Evolutionary conservation across 106 monocot species (phyloP), one percentile per base, ranked within the genome.

Genomic region (Dendrobium catenatum): DNA sequence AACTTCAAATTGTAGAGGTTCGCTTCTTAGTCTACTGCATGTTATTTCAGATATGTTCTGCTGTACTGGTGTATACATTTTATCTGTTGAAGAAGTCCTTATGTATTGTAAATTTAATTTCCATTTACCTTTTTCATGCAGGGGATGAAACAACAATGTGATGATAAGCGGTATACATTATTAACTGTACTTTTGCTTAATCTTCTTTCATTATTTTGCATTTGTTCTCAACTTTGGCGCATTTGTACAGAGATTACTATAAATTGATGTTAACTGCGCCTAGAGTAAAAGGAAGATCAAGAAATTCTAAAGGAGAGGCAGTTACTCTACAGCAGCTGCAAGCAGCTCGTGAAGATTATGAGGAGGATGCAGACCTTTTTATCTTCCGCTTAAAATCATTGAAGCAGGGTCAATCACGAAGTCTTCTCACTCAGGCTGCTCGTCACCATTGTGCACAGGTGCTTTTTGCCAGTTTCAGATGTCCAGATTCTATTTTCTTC

Each of bases 1-100:
- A 94, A 77, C 91, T 94, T 86, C 86, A 85, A 47, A 86, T 77
- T 40, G 87, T 94, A 56, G 93, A 94, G 93, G 93, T 94, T 86
- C 81, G 91, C 67, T 68, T 70, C 22, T 66, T 66, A 70, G 16
- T 37, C 37, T 70, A 70, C 4, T 70, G 33, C 37, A 11, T 70
- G 70, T 37, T 70, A 33, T 37, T 33, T 70, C 24, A 37, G 29
- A 70, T 24, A 4, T 70, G 10, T 68, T 31, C 24, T 37, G 33
- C 0, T 33, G 29, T 70, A 37, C 37, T 70, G 15, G 29, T 37
- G 15, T 70, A 37, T 70, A 15, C 70, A 70, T 70, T 8, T 37
- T 70, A 37, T 70, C 37, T 15, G 33, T 70, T 11, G 70, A 37
- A 37, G 70, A 37, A 26, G 15, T 1, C 4, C n/a, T 31, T 70